Conservation (phyloP, 768 basidiomycete genomes). For the Lentinula edodes region DNA sequence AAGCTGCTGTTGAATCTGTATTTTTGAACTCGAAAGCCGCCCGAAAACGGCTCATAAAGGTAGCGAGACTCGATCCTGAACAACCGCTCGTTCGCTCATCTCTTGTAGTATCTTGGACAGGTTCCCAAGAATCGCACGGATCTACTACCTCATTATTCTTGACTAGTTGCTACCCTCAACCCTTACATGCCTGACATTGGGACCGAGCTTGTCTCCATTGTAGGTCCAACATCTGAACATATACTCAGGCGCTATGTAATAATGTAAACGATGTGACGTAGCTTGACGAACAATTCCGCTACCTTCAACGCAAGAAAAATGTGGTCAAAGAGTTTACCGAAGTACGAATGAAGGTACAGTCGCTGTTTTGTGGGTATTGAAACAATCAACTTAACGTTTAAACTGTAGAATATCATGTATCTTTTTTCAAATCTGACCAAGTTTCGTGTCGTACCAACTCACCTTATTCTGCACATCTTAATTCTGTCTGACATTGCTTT, state of each 20-base stretch:
- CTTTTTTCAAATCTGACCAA: slow-evolving; percentile 94
- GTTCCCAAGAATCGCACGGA: slow-evolving; percentile 87
- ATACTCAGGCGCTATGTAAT: slow-evolving; percentile 3
- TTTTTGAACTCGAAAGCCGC: slow-evolving; percentile 97
- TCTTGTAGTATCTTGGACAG: slow-evolving; percentile 70
- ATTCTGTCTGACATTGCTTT: slow-evolving; percentile 71
- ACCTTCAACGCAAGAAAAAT: slow-evolving; percentile 90
- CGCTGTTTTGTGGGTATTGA: slow-evolving; percentile 19
- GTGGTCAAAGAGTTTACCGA: slow-evolving; percentile 87
- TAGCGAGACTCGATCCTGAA: slow-evolving; percentile 20
- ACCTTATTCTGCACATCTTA: slow-evolving; percentile 92
- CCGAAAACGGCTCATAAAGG: slow-evolving; percentile 85
- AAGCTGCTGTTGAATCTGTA: slow-evolving; percentile 92
- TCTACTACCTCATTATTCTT: slow-evolving; percentile 87
- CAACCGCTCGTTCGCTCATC: slow-evolving; percentile 4
- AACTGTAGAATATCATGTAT: slow-evolving; percentile 74
- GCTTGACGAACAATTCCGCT: slow-evolving; percentile 97
- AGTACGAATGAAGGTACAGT: slow-evolving; percentile 64
- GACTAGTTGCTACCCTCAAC: slow-evolving; percentile 83
- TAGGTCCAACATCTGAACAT: slow-evolving; percentile 33
- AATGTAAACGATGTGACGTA: slow-evolving; percentile 23
- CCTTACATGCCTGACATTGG: slow-evolving; percentile 95
- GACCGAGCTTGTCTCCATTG: slow-evolving; percentile 70
- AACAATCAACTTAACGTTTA: background rate
- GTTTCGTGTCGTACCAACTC: slow-evolving; percentile 84